Base-by-base conservation (phyloP, 129 eudicot species). In the Escallonia rubra region DNA sequence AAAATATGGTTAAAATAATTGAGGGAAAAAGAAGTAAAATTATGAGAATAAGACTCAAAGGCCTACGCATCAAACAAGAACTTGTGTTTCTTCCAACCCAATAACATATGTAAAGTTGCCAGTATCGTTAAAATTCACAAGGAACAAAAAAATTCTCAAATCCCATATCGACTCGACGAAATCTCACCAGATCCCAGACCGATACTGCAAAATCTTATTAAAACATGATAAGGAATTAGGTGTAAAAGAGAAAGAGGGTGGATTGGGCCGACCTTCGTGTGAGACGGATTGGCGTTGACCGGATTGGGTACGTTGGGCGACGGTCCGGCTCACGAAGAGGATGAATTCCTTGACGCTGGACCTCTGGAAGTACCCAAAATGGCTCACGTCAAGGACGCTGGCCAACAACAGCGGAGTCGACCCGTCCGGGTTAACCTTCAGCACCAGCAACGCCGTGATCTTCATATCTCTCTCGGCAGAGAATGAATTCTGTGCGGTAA, bases 251-350 rank as follows among this genome's bases (percentile, higher is more conserved):
- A 13, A 47, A 59, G 61, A 46, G 16, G 8, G 1, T 15, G 41
- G 66, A 64, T 16, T 15, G 13, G 34, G 39, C 6, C 48, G 41
- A 94, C 99, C 99, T 90, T 89, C 97, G 65, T 94, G 97, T 71
- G 87, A 85, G 46, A 94, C 99, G 12, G 99, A 94, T 73, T 89
- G 97, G 50, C 99, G 90, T 70, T 94, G 97, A 12, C 81, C 78
- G 7, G 97, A 89, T 23, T 82, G 99, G 2, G 93, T 89, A 4
- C 97, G 93, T 50, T 82, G 83, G 41, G 97, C 99, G 43, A 94
- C 93, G 43, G 99, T 94, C 41, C 97, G 93, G 14, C 94, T 84
- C 10, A 90, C 93, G 61, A 94, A 94, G 15, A 94, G 81, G 23
- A 94, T 85, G 79, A 94, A 94, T 49, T 90, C 97, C 66, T 70